Evolutionary conservation across 139 green algal species (phyloP).

Genomic region (Choricystis sp.): DNA sequence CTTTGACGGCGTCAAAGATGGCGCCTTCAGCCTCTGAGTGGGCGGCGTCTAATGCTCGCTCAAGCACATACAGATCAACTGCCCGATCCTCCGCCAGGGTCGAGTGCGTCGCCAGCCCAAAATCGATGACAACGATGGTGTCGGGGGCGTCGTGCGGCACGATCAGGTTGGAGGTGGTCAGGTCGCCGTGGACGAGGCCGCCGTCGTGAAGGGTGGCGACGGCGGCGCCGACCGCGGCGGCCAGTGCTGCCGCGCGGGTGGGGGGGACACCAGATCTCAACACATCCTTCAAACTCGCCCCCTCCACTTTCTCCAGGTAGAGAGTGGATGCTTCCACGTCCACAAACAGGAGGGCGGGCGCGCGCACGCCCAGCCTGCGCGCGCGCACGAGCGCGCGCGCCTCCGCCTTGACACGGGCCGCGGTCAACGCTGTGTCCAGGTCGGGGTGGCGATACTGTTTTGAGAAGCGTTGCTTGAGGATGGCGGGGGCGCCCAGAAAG

Average conservation of each 20-base stretch:
- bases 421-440: conserved; percentile 61
- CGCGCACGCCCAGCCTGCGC: conserved; percentile 45
- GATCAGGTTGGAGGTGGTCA: conserved; percentile 82
- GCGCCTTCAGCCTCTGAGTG: conserved; percentile 19
- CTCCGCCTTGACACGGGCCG: conserved; percentile 37
- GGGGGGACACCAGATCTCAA: not conserved
- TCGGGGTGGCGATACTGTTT: conserved; percentile 65
- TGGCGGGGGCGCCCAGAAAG: conserved; percentile 25
- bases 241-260: conserved; percentile 18
- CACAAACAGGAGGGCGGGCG: conserved; percentile 47
- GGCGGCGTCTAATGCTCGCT: conserved; percentile 59
- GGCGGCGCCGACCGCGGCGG: conserved; percentile 34
- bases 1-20: conserved; percentile 50
- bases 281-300: conserved; percentile 3
- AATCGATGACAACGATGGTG: conserved; percentile 71
- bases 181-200: conserved; percentile 72
- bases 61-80: conserved; percentile 81
- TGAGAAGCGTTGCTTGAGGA: conserved; percentile 74
- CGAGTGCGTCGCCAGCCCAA: conserved; percentile 59
- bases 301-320: conserved; percentile 50
- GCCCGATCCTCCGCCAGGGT: conserved; percentile 50
- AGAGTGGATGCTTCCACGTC: conserved; percentile 34
- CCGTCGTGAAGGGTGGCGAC: conserved; percentile 77
- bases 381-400: conserved; percentile 42
- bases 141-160: conserved; percentile 21